Evolutionary conservation across 805 yeast genomes (phyloP).

Genomic region (Huiozyma naganishii): DNA sequence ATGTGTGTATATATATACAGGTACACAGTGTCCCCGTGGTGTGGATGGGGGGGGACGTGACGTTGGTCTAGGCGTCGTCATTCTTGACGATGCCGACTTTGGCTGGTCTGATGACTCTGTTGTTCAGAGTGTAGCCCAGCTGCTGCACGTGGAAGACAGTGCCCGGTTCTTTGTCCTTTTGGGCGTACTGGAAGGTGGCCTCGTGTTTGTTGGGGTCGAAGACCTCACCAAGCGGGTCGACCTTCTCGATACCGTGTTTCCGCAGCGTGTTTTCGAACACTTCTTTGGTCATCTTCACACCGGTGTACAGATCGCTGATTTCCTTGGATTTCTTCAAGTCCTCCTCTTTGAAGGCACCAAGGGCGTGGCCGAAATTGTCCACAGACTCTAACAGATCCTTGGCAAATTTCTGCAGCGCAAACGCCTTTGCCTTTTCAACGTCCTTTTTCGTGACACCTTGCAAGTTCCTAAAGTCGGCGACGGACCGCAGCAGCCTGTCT

Average conservation of each 20-base stretch:
- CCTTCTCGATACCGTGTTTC: slow-evolving; percentile 69
- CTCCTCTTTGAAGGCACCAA: slow-evolving; percentile 58
- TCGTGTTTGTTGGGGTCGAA: slow-evolving; percentile 91
- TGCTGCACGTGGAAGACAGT: slow-evolving; percentile 90
- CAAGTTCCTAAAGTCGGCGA: slow-evolving; percentile 87
- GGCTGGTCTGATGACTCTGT: slow-evolving; percentile 87
- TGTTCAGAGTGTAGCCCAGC: slow-evolving; percentile 75
- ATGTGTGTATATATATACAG: no score
- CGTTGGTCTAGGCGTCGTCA: slow-evolving; percentile 2
- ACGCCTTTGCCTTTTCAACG: slow-evolving; percentile 76
- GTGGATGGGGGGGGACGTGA: no score
- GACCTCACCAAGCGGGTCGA: slow-evolving; percentile 73
- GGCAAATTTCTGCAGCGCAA: slow-evolving; percentile 86
- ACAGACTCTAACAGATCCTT: slow-evolving; percentile 80
- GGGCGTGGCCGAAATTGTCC: slow-evolving; percentile 83
- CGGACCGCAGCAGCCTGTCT: slow-evolving; percentile 69
- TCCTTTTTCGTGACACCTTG: slow-evolving; percentile 87
- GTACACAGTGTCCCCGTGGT: no score
- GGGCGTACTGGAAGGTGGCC: slow-evolving; percentile 81
- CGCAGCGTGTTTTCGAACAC: slow-evolving; percentile 75
- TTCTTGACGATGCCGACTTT: slow-evolving; percentile 87
- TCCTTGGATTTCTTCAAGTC: slow-evolving; percentile 48
- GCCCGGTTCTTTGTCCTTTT: slow-evolving; percentile 83
- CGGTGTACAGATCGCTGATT: slow-evolving; percentile 68
- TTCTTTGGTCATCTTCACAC: slow-evolving; percentile 81